Evolutionary conservation across 768 basidiomycete genomes (phyloP).

Genomic region (Lactarius tabidus): DNA sequence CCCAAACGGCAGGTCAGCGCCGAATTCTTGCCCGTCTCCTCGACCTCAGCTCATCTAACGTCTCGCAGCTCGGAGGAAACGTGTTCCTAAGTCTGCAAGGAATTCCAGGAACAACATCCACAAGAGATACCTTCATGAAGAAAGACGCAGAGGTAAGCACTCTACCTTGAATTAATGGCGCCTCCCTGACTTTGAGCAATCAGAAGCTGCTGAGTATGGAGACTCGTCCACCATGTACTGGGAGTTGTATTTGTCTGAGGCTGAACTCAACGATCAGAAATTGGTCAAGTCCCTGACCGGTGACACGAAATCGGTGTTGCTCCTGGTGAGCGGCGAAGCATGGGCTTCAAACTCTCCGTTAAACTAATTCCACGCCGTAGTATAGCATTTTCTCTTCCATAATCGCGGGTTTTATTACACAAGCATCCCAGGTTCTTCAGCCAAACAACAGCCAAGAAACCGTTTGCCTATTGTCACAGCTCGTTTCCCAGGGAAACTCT

Average conservation of each 20-base stretch:
- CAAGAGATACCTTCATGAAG: not conserved
- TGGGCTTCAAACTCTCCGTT: not conserved
- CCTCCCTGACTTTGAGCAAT: not conserved
- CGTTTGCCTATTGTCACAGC: conserved; percentile 7
- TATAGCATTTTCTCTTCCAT: conserved; percentile 23
- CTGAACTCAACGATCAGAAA: conserved; percentile 14
- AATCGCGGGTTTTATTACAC: conserved; percentile 23
- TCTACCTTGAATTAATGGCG: not conserved
- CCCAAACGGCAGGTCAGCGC: not conserved
- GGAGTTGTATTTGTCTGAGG: conserved; percentile 17
- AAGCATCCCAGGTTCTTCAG: conserved; percentile 19
- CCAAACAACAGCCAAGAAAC: conserved; percentile 5
- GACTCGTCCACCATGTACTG: conserved; percentile 18
- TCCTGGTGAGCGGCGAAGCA: conserved; percentile 13
- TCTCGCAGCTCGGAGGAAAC: not conserved
- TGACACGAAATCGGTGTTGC: conserved; percentile 20
- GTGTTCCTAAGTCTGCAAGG: not conserved
- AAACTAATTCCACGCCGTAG: not conserved
- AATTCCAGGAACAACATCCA: not conserved
- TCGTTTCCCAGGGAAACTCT: not conserved
- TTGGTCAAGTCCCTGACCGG: conserved; percentile 16
- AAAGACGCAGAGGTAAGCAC: not conserved
- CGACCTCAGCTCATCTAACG: not conserved
- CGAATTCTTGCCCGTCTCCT: not conserved
- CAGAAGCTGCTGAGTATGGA: not conserved